Percentiles rank a stretch among this genome's conserved stretches.
These are phyloP conservation scores for Exsudoporus frostii DNA, from an alignment of 768 basidiomycete genomes.

Conservation along the genomic window DNA sequence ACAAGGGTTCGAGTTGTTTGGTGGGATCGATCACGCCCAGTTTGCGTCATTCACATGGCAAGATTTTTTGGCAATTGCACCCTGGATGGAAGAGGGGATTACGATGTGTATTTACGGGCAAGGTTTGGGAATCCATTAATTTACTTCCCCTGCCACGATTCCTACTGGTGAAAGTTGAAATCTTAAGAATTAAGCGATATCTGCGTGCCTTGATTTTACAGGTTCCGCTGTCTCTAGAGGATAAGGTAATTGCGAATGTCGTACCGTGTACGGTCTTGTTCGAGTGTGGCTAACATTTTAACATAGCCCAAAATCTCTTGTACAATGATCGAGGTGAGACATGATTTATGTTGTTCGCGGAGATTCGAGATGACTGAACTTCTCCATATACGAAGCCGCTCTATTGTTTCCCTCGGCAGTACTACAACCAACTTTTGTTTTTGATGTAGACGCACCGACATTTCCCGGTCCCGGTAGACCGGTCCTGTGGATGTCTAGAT, in stretches of 20 bases:
- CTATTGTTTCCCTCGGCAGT: slow-evolving; percentile 26
- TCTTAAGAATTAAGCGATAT: neutral
- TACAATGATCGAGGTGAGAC: slow-evolving; percentile 33
- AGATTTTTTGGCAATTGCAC: slow-evolving; percentile 70
- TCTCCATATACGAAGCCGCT: neutral
- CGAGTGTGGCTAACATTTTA: slow-evolving; percentile 13
- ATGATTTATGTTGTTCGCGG: slow-evolving; percentile 18
- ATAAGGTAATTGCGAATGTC: neutral
- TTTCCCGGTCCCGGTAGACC: slow-evolving; percentile 10
- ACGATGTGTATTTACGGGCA: slow-evolving; percentile 65
- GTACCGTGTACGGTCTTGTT: slow-evolving; percentile 8
- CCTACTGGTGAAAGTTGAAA: neutral
- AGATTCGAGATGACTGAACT: slow-evolving; percentile 7
- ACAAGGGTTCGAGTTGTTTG: slow-evolving; percentile 49
- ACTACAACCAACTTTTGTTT: slow-evolving; percentile 22
- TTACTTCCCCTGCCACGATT: neutral
- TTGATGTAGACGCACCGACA: slow-evolving; percentile 5
- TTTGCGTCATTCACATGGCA: slow-evolving; percentile 70
- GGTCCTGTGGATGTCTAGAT: slow-evolving; percentile 3
- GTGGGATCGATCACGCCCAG: slow-evolving; percentile 48
- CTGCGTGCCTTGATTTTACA: slow-evolving; percentile 5
- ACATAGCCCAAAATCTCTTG: slow-evolving; percentile 11
- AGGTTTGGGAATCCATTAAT: slow-evolving; percentile 56
- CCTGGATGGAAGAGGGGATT: slow-evolving; percentile 71
- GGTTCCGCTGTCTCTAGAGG: neutral